These are phyloP conservation scores for Hygrophoropsis aurantiaca DNA, from an alignment of 768 basidiomycete species.

Conservation along the genomic window DNA sequence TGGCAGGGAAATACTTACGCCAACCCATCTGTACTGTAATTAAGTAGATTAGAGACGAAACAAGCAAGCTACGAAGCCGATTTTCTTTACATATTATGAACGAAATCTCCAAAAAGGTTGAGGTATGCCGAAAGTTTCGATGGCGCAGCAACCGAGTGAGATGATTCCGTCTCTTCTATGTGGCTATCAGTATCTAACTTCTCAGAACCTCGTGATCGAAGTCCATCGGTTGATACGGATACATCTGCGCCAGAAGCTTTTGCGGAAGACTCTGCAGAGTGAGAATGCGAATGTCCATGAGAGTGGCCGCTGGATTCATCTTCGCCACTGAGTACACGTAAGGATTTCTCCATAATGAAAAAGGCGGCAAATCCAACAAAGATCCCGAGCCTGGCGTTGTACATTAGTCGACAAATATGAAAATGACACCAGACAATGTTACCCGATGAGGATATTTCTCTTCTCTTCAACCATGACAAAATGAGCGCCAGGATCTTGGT, in stretches of 20 bases:
- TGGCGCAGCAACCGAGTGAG: conserved; percentile 44
- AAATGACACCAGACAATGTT: conserved; percentile 18
- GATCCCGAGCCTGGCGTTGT: conserved; percentile 68
- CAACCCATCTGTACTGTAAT: conserved; percentile 81
- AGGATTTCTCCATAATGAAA: conserved; percentile 91
- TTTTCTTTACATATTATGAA: conserved; percentile 80
- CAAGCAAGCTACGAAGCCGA: conserved; percentile 11
- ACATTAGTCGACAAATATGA: conserved; percentile 12
- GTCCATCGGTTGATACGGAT: conserved; percentile 41
- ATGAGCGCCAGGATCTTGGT: conserved; percentile 68
- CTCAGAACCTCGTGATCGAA: conserved; percentile 47
- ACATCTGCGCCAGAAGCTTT: conserved; percentile 49
- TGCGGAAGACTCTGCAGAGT: conserved; percentile 43
- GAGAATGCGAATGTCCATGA: conserved; percentile 59
- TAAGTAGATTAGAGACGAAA: conserved; percentile 11
- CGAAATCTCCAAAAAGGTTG: conserved; percentile 91
- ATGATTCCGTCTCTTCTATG: conserved; percentile 23
- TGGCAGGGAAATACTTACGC: conserved; percentile 53
- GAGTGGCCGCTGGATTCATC: conserved; percentile 48
- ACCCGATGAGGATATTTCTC: conserved; percentile 90
- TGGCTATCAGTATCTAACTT: conserved; percentile 14
- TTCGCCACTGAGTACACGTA: conserved; percentile 74
- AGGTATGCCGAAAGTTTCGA: conserved; percentile 90
- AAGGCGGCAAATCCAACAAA: conserved; percentile 87
- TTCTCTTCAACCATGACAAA: conserved; percentile 89